Conservation (phyloP, 225 moss, liverwort and hornwort species). For the Rhytidiadelphus loreus region DNA sequence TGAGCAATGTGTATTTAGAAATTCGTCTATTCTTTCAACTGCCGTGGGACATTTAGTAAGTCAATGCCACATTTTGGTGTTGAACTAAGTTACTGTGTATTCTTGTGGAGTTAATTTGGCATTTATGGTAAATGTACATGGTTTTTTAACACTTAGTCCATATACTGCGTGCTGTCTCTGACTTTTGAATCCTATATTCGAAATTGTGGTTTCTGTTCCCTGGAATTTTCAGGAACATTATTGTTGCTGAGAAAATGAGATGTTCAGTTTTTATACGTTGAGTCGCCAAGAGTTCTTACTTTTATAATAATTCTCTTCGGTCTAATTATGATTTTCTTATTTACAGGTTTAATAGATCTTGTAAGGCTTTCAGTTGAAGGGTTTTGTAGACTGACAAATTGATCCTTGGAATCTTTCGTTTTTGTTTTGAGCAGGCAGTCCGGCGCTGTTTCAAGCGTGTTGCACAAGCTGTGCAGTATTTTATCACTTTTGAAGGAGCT, state of each 20-base stretch:
- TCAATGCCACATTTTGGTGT: not conserved
- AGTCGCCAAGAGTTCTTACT: not conserved
- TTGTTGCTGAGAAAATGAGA: not conserved
- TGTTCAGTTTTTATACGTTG: not conserved
- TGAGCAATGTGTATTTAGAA: not conserved
- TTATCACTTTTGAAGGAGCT: slow-evolving; percentile 80
- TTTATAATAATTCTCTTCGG: not conserved
- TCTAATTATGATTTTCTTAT: not conserved
- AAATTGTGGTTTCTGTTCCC: not conserved
- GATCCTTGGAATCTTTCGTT: not conserved
- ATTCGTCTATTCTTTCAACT: not conserved
- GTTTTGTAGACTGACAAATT: not conserved
- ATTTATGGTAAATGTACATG: not conserved
- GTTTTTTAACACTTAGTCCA: not conserved
- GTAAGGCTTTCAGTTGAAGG: not conserved
- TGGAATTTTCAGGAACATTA: not conserved
- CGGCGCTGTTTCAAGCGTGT: slow-evolving; percentile 55
- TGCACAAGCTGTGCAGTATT: slow-evolving; percentile 94
- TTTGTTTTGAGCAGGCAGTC: slow-evolving; percentile 38
- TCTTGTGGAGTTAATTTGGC: not conserved
- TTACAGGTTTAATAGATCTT: not conserved
- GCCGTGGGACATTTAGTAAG: not conserved
- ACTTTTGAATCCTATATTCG: not conserved
- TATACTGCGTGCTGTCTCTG: not conserved
- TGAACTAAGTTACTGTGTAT: not conserved